Evolutionary conservation across 495 filamentous ascomycete species (phyloP).

Genomic region (Podospora pseudopauciseta): DNA sequence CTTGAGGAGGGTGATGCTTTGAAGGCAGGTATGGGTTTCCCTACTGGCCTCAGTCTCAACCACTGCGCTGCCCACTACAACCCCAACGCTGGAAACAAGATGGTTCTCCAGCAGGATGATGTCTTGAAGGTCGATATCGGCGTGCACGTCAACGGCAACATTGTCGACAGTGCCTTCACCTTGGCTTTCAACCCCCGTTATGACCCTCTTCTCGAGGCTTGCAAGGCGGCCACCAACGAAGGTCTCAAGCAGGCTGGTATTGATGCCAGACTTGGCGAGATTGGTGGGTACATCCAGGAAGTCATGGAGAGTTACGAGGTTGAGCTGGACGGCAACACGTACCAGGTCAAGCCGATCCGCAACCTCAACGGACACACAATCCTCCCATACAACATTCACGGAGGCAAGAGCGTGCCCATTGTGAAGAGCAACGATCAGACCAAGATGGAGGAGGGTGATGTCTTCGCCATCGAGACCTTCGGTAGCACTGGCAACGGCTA

Average conservation of each 20-base stretch:
- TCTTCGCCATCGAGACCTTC: constrained; percentile 92
- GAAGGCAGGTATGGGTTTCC: constrained; percentile 83
- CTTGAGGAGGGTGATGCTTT: constrained; percentile 75
- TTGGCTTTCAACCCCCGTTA: constrained; percentile 83
- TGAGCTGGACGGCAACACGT: constrained; percentile 68
- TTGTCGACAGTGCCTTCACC: constrained; percentile 92
- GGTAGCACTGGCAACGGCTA: constrained; percentile 87
- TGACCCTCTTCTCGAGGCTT: constrained; percentile 75
- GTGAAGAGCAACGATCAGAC: constrained; percentile 75
- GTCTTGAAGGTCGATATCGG: constrained; percentile 95
- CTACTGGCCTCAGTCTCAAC: constrained; percentile 80
- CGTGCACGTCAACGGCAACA: constrained; percentile 84
- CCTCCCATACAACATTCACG: constrained; percentile 80
- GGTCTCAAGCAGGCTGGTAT: constrained; percentile 82
- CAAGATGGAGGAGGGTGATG: constrained; percentile 93
- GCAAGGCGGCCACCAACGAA: constrained; percentile 82
- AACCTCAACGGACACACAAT: constrained; percentile 91
- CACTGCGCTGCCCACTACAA: constrained; percentile 87
- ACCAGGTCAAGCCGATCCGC: constrained; percentile 80
- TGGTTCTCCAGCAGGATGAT: constrained; percentile 72
- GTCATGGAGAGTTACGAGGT: constrained; percentile 88
- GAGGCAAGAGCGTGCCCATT: constrained; percentile 83
- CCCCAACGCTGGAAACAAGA: constrained; percentile 88
- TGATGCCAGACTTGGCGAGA: constrained; percentile 72
- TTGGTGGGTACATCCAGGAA: constrained; percentile 76